phyloP scores from a whole-genome alignment of 805 yeast genomes.

The Ogataea ramenticola region DNA sequence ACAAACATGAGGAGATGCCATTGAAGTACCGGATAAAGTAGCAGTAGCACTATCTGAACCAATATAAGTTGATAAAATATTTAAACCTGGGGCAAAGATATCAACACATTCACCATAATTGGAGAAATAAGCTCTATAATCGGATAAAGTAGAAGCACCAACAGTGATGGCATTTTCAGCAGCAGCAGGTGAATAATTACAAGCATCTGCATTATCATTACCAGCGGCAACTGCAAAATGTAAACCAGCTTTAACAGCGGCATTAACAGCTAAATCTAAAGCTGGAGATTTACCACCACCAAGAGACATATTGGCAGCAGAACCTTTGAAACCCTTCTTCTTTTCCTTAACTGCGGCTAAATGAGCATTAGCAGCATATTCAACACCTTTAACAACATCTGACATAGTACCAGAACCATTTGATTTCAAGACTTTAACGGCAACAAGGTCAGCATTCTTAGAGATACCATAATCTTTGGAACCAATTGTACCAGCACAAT shows the following conservation, averaged over 20 bases:
- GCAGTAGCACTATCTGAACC: slow-evolving; percentile 75
- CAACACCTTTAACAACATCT: slow-evolving; percentile 80
- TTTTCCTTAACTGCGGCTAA: slow-evolving; percentile 38
- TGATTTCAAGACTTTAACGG: slow-evolving; percentile 76
- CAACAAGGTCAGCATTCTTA: slow-evolving; percentile 69
- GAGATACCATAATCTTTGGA: slow-evolving; percentile 78
- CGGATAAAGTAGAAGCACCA: slow-evolving; percentile 88
- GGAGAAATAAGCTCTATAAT: slow-evolving; percentile 89
- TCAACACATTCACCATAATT: slow-evolving; percentile 96
- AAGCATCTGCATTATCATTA: slow-evolving; percentile 89
- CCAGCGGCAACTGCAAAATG: slow-evolving; percentile 97
- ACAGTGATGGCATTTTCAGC: slow-evolving; percentile 83
- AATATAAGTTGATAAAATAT: slow-evolving; percentile 76
- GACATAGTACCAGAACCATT: slow-evolving; percentile 82
- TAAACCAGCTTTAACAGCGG: slow-evolving; percentile 82
- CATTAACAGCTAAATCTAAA: slow-evolving; percentile 79
- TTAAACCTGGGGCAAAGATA: slow-evolving; percentile 93
- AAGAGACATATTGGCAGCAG: slow-evolving; percentile 87
- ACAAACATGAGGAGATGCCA: slow-evolving; percentile 96
- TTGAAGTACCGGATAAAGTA: slow-evolving; percentile 88
- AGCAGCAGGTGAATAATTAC: slow-evolving; percentile 86
- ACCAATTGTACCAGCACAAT: slow-evolving; percentile 94
- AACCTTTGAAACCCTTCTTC: slow-evolving; percentile 69
- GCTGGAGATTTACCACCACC: slow-evolving; percentile 92
- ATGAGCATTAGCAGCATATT: slow-evolving; percentile 73